Evolutionary conservation across 306 rosid species (phyloP), one percentile per base, ranked within the genome.

Genomic region (Sesbania bispinosa): DNA sequence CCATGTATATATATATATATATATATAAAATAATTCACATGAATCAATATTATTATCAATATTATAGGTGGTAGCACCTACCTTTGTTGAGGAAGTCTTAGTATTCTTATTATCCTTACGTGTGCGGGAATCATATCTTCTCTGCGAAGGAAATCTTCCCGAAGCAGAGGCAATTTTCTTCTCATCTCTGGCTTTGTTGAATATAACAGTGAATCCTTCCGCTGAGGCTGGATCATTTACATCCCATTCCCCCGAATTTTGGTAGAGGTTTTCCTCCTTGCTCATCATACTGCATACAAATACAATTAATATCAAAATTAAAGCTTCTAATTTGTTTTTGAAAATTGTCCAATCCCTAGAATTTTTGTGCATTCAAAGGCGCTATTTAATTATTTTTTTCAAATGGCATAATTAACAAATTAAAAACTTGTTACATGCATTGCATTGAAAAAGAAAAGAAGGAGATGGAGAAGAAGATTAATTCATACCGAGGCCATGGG

Each of bases 181-280:
- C 30, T 90, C 90, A 72, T 80, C 87, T 74, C 96, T 77, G 5
- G 96, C 98, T 33, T 82, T 82, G 78, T 88, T 81, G 87, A 93
- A 93, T 65, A 93, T 88, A 39, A 90, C 85, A 0, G 96, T 86
- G 36, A 83, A 90, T 54, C 96, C 96, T 61, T 90, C 93, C 0
- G 96, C 93, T 15, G 96, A 77, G 1, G 93, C 85, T 0, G 98
- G 98, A 82, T 93, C 82, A 1, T 90, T 90, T 59, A 84, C 96
- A 79, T 93, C 98, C 96, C 98, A 90, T n/a, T 93, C n/a, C 98
- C n/a, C 98, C 98, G 32, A 88, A 93, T 46, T 93, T 92, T 0
- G 96, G 96, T 39, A 90, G 70, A 54, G 92, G 75, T 64, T 83
- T 82, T 15, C 81, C 91, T 46, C 39, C 77, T 7, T 86, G 79